phyloP scores from a whole-genome alignment of 139 green algal genomes.

The Gonium pectorale region DNA sequence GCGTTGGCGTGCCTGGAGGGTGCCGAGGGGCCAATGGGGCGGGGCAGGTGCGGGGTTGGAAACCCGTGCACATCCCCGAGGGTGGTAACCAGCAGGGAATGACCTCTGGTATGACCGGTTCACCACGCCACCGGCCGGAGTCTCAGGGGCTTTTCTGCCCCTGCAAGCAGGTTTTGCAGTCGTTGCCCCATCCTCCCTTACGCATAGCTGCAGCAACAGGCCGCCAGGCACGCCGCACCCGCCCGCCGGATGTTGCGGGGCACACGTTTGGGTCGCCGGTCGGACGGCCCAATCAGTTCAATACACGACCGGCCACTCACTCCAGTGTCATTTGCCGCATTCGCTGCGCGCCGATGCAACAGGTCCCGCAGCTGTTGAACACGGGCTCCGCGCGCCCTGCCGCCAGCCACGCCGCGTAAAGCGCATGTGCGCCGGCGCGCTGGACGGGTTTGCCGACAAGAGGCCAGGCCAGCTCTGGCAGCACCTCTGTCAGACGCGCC shows the following conservation, averaged over 20 bases:
- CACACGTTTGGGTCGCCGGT: too few relatives aligned
- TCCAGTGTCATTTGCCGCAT: background rate
- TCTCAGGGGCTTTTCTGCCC: background rate
- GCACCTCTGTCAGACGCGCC: background rate
- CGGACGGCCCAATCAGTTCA: too few relatives aligned
- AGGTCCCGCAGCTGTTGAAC: slow-evolving; percentile 1
- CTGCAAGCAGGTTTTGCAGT: background rate
- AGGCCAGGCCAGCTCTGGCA: background rate
- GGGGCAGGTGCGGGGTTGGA: background rate
- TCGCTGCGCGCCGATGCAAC: background rate
- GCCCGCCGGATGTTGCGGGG: background rate
- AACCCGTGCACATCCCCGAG: background rate
- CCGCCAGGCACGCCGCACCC: background rate
- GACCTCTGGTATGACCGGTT: too few relatives aligned
- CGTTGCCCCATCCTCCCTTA: background rate
- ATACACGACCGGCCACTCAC: too few relatives aligned
- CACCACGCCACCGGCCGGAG: background rate
- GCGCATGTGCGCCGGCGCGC: slow-evolving; percentile 7
- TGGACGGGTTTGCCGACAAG: background rate
- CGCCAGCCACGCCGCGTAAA: slow-evolving; percentile 19
- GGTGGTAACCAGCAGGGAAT: too few relatives aligned
- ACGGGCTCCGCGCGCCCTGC: background rate
- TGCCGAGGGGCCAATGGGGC: background rate
- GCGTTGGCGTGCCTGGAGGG: background rate
- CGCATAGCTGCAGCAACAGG: background rate